These are phyloP conservation scores for Saccharomyces pastorianus DNA, from an alignment of 1,139 yeast genomes.

Conservation along the genomic window DNA sequence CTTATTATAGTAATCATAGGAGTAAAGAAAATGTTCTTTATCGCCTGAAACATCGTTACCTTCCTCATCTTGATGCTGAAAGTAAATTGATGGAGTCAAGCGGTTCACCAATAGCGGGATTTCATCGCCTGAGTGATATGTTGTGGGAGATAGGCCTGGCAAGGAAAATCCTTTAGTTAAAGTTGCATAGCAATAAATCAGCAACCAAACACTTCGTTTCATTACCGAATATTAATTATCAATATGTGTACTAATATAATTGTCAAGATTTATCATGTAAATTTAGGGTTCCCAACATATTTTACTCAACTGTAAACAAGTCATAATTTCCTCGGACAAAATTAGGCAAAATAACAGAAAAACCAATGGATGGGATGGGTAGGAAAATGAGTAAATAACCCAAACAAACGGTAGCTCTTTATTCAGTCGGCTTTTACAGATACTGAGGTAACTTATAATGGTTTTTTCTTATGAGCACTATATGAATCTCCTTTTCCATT, in stretches of 20 bases:
- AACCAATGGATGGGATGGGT: neutral
- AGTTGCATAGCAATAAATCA: neutral
- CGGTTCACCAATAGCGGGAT: conserved; percentile 83
- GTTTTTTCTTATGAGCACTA: conserved; percentile 28
- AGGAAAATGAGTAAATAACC: neutral
- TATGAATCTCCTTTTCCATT: conserved; percentile 27
- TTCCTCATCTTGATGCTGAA: conserved; percentile 28
- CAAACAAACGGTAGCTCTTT: neutral
- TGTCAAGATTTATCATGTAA: neutral
- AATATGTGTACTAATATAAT: neutral
- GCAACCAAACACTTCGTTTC: neutral
- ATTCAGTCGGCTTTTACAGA: neutral
- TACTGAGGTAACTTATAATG: neutral
- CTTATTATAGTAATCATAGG: conserved; percentile 80
- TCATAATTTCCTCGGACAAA: neutral
- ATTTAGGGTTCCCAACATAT: neutral
- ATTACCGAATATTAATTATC: neutral
- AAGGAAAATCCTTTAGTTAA: conserved; percentile 58
- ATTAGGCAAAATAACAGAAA: neutral
- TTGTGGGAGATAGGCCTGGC: conserved; percentile 94
- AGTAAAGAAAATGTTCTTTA: conserved; percentile 48
- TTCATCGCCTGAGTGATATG: conserved; percentile 61
- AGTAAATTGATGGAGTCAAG: conserved; percentile 70
- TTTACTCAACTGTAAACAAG: neutral
- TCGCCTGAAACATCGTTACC: conserved; percentile 35